A percentile compares a stretch with the other conserved stretches of the same genome.
These are phyloP conservation scores for Clarkia xantiana DNA, from an alignment of 345 rosid genomes.

Conservation along the genomic window DNA sequence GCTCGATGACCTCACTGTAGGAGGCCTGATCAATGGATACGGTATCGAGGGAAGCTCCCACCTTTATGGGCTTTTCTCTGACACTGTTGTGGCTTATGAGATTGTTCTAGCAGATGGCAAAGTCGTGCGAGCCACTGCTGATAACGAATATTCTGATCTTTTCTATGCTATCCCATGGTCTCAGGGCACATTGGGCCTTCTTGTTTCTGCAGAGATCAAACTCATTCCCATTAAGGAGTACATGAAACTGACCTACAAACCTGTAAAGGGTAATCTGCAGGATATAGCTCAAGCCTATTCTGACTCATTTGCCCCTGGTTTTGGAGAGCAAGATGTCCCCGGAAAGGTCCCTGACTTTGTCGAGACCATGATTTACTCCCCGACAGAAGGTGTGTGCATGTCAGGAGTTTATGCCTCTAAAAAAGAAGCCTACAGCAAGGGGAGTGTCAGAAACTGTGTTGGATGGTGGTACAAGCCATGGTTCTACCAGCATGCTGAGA, in stretches of 20 bases:
- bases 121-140: conserved; percentile 86
- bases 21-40: conserved; percentile 96
- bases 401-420: conserved; percentile 82
- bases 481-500: conserved; percentile 95
- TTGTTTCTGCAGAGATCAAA: conserved; percentile 85
- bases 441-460: conserved; percentile 64
- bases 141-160: conserved; percentile 83
- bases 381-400: conserved; percentile 83
- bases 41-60: conserved; percentile 99
- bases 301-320: conserved; percentile 82
- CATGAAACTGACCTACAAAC: conserved; percentile 88
- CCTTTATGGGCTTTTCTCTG: conserved; percentile 86
- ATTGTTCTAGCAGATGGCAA: conserved; percentile 74
- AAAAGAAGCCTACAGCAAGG: conserved; percentile 85
- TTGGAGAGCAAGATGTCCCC: conserved; percentile 66
- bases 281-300: conserved; percentile 70
- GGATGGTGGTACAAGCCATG: conserved; percentile 99
- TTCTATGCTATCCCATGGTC: conserved; percentile 97
- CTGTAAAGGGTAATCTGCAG: conserved; percentile 53
- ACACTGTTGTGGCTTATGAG: conserved; percentile 93
- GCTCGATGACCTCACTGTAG: conserved; percentile 98
- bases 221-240: conserved; percentile 83
- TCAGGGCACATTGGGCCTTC: conserved; percentile 90
- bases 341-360: conserved; percentile 88
- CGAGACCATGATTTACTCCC: conserved; percentile 70